phyloP scores from a whole-genome alignment of 306 rosid genomes.

The Cucurbita moschata region DNA sequence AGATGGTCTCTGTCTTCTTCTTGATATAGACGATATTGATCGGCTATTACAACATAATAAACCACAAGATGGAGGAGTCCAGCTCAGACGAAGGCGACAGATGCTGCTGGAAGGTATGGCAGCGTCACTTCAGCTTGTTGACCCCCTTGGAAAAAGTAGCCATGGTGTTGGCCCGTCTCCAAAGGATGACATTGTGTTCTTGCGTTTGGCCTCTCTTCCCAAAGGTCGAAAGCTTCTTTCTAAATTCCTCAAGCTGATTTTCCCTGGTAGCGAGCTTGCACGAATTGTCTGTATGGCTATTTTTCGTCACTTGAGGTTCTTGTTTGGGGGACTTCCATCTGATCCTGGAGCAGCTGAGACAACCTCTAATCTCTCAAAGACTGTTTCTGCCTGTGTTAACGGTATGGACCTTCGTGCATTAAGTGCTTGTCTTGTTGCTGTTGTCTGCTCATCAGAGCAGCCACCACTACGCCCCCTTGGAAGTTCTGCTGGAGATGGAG shows the following conservation, averaged over 20 bases:
- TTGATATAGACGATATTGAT: slow-evolving; percentile 92
- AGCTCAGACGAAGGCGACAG: slow-evolving; percentile 56
- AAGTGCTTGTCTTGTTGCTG: slow-evolving; percentile 93
- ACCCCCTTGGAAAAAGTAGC: slow-evolving; percentile 69
- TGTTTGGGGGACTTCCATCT: slow-evolving; percentile 76
- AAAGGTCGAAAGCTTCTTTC: slow-evolving; percentile 84
- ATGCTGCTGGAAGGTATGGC: slow-evolving; percentile 67
- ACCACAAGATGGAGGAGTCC: slow-evolving; percentile 66
- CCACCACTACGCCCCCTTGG: slow-evolving; percentile 96
- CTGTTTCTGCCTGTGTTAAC: slow-evolving; percentile 45
- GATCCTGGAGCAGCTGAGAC: slow-evolving; percentile 67
- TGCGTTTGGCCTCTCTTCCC: slow-evolving; percentile 68
- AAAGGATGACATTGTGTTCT: slow-evolving; percentile 72
- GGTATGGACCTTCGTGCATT: slow-evolving; percentile 86
- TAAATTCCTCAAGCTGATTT: slow-evolving; percentile 51
- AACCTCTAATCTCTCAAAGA: slow-evolving; percentile 48
- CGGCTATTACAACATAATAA: slow-evolving; percentile 75
- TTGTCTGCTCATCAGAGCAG: slow-evolving; percentile 74
- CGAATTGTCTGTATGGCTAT: slow-evolving; percentile 93
- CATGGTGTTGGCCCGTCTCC: slow-evolving; percentile 49
- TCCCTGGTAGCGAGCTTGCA: slow-evolving; percentile 69
- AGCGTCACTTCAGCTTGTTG: slow-evolving; percentile 76
- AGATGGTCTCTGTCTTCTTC: slow-evolving; percentile 90
- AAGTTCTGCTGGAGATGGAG: slow-evolving; percentile 85
- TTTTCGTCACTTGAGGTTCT: slow-evolving; percentile 68